A percentile compares a stretch with the other conserved stretches of the same genome.
These are phyloP conservation scores for Excoecaria cochinchinensis DNA, from an alignment of 345 rosid genomes.

Conservation along the genomic window DNA sequence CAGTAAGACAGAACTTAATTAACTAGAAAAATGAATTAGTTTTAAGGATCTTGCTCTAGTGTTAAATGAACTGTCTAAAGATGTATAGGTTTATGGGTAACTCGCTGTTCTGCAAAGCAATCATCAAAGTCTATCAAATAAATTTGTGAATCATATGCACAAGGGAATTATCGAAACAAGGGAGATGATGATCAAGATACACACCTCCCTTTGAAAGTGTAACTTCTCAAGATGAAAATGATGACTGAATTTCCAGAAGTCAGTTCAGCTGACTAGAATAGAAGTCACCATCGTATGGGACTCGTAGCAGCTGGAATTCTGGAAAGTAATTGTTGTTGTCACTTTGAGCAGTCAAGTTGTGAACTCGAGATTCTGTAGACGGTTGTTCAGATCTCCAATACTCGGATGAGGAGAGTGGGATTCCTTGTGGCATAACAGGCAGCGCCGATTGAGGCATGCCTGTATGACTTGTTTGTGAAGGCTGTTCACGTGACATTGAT, in stretches of 20 bases:
- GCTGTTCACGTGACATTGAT: conserved; percentile 41
- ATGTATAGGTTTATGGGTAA: too few relatives aligned
- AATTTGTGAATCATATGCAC: neutral
- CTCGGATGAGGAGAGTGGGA: conserved; percentile 33
- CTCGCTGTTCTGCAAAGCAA: neutral
- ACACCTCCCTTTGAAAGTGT: conserved; percentile 4
- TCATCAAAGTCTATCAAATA: neutral
- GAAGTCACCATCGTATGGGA: conserved; percentile 42
- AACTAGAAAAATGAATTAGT: too few relatives aligned
- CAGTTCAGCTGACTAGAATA: conserved; percentile 47
- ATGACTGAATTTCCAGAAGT: conserved; percentile 3
- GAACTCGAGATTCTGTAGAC: conserved; percentile 30
- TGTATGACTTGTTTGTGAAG: conserved; percentile 25
- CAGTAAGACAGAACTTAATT: neutral
- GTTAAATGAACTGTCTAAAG: too few relatives aligned
- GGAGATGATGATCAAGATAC: neutral
- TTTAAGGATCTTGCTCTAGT: too few relatives aligned
- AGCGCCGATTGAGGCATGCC: conserved; percentile 32
- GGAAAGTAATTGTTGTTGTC: conserved; percentile 38
- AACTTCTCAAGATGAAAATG: neutral
- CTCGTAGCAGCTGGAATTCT: conserved; percentile 42
- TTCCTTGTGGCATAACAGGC: conserved; percentile 29
- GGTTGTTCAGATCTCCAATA: conserved; percentile 44
- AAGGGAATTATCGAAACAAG: neutral
- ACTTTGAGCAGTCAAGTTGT: conserved; percentile 24